Conservation (phyloP, 345 rosid species). For the Syzygium aromaticum region DNA sequence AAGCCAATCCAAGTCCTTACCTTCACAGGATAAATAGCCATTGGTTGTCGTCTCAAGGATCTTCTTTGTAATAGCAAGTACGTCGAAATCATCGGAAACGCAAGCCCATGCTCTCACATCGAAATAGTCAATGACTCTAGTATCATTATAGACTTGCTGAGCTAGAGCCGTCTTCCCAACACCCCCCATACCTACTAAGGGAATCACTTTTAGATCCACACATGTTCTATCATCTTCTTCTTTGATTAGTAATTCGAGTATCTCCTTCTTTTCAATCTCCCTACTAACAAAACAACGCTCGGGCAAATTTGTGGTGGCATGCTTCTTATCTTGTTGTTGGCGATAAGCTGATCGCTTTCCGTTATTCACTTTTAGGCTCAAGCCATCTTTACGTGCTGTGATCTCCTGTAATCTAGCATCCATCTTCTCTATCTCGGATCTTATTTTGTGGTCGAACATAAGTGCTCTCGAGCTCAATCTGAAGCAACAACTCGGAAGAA, state of each 20-base stretch:
- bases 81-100: not conserved
- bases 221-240: not conserved
- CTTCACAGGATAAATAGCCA: not conserved
- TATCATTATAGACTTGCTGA: not conserved
- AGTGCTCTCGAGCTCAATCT: not conserved
- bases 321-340: accelerated
- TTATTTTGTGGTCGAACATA: not conserved
- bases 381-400: not conserved
- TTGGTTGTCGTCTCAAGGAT: not conserved
- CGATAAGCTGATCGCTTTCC: too few relatives aligned
- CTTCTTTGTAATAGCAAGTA: not conserved
- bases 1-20: not conserved
- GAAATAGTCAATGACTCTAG: not conserved
- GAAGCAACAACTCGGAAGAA: not conserved
- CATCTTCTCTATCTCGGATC: not conserved
- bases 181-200: not conserved
- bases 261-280: not conserved
- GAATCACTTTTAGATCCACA: not conserved
- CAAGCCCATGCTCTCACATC: not conserved
- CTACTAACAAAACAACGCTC: not conserved
- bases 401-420: not conserved
- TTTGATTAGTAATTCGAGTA: too few relatives aligned
- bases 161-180: not conserved
- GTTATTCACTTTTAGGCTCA: not conserved
- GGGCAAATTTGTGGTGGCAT: not conserved